Base-by-base conservation (phyloP, 768 basidiomycete species). In the Pleurotus sapidus region DNA sequence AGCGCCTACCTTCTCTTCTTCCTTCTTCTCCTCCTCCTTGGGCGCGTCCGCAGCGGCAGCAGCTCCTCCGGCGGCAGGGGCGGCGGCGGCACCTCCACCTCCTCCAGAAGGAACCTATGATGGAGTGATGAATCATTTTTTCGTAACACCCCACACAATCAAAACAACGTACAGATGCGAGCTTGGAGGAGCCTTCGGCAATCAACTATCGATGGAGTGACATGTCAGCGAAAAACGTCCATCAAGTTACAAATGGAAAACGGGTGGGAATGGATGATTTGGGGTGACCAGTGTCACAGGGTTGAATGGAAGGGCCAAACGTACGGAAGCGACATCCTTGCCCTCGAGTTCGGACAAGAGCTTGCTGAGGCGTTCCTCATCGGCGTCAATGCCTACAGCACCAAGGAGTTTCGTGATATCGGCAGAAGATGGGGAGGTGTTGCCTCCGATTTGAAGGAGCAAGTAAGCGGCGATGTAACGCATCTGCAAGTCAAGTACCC, bases 391-490 rank as follows among this genome's bases (percentile, higher is more conserved):
- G 67, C 92, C 93, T 66, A 93, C 97, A 61, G 88, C 79, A 55
- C 67, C 74, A 65, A 99, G 87, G 68, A 98, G 85, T 67, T 87
- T 87, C 78, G 87, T 93, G 78, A 99, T 81, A 72, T 98, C 95
- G 46, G 68, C 82, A 55, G 91, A 91, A 59, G 88, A 86, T 61
- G 97, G 95, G 61, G 82, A 84, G 67, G 87, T 76, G 69, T 98
- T 98, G 56, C 97, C 97, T 64, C 94, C 97, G 70, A 86, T 83
- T 74, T 91, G 89, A 77, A 98, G 94, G 72, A 99, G 93, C 59
- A 99, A 87, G 82, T 97, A 98, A 64, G 94, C 93, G 77, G 94
- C 95, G 74, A 98, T 79, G 71, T 94, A 78, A 76, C 91, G 91
- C 92, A 94, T 94, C 89, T 91, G 64, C 27, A 9, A 40, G 38